Evolutionary conservation across 768 basidiomycete genomes (phyloP).

Genomic region (Lactarius vividus): DNA sequence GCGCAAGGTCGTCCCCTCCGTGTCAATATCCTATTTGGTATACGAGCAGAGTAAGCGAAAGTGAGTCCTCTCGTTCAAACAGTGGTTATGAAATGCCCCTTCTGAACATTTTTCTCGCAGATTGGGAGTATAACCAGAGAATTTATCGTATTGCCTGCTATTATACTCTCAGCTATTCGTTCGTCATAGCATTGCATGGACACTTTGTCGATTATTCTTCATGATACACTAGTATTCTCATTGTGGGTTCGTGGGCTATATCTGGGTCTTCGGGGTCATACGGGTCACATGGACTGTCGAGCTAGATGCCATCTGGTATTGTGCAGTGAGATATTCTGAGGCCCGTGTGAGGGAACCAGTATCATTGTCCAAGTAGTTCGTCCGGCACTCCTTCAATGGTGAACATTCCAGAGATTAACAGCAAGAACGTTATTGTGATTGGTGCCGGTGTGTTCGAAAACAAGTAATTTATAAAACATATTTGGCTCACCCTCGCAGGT

Average conservation of each 20-base stretch:
- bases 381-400: not conserved
- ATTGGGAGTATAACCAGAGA: conserved; percentile 20
- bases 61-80: conserved; percentile 40
- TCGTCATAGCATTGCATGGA: conserved; percentile 2
- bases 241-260: not conserved
- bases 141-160: conserved; percentile 2
- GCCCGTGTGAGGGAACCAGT: no score
- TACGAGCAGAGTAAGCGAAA: conserved; percentile 84
- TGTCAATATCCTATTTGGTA: conserved; percentile 95
- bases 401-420: not conserved
- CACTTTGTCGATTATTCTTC: not conserved
- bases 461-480: not conserved
- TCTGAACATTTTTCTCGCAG: conserved; percentile 4
- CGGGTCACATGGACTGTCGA: not conserved
- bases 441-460: conserved; percentile 3
- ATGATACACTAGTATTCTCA: not conserved
- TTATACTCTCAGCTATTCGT: conserved; percentile 11
- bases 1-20: conserved; percentile 84
- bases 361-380: no score
- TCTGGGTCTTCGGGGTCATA: not conserved
- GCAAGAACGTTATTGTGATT: conserved; percentile 1
- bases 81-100: not conserved
- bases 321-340: no score
- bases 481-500: conserved; percentile 41
- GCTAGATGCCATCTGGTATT: no score